Percentiles rank a stretch among this genome's conserved stretches.
Conservation (phyloP, 2,329 filamentous ascomycete species). For the Ambrosiella beaveri region DNA sequence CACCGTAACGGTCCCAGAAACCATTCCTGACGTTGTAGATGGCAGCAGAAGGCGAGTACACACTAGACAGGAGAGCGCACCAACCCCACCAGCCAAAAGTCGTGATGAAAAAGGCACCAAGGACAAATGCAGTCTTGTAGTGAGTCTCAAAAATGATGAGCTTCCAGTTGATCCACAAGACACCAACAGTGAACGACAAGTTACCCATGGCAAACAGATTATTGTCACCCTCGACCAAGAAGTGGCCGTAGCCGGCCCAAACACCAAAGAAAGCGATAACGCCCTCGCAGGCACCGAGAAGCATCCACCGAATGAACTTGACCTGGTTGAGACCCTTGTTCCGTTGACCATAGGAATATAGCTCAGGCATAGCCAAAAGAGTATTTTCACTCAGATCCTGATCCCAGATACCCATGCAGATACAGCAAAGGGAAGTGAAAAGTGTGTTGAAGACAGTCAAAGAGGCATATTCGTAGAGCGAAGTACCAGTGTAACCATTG, state of each 20-base stretch:
- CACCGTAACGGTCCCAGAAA: slow-evolving; percentile 50
- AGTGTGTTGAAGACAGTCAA: slow-evolving; percentile 87
- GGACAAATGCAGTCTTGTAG: slow-evolving; percentile 51
- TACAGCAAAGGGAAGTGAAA: slow-evolving; percentile 77
- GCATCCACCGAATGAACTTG: slow-evolving; percentile 62
- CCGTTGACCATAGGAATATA: slow-evolving; percentile 70
- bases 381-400: slow-evolving; percentile 74
- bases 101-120: slow-evolving; percentile 39
- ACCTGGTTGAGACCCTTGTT: slow-evolving; percentile 55
- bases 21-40: slow-evolving; percentile 52
- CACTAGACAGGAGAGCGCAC: slow-evolving; percentile 52
- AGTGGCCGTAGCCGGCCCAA: slow-evolving; percentile 33
- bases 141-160: slow-evolving; percentile 65
- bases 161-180: slow-evolving; percentile 60
- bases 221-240: slow-evolving; percentile 40
- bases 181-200: slow-evolving; percentile 51
- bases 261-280: slow-evolving; percentile 54
- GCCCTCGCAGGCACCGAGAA: slow-evolving; percentile 55
- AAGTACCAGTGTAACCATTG: slow-evolving; percentile 79
- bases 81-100: slow-evolving; percentile 52
- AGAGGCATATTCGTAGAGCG: slow-evolving; percentile 72
- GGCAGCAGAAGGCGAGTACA: slow-evolving; percentile 35
- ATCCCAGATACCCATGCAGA: slow-evolving; percentile 81
- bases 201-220: slow-evolving; percentile 58
- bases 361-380: slow-evolving; percentile 76